Evolutionary conservation across 768 basidiomycete species (phyloP).

Genomic region (Leccinum barrowsii): DNA sequence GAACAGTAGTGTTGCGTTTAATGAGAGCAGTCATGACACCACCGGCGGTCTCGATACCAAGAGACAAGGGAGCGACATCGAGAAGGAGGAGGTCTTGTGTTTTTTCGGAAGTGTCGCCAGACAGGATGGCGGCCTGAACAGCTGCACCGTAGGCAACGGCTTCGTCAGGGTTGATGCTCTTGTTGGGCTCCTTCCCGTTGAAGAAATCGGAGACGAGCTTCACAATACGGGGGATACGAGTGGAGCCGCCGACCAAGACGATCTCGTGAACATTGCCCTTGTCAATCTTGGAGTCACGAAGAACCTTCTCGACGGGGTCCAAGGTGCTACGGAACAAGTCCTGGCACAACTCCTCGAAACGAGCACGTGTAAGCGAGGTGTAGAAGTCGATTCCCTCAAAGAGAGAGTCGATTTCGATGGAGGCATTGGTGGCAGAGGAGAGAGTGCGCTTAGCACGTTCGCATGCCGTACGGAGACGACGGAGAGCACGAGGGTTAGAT

Average conservation of each 20-base stretch:
- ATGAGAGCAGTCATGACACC: slow-evolving; percentile 99
- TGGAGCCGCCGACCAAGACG: slow-evolving; percentile 96
- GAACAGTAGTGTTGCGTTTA: slow-evolving; percentile 98
- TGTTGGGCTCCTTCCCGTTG: slow-evolving; percentile 98
- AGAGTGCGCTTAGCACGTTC: slow-evolving; percentile 99
- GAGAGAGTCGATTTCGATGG: slow-evolving; percentile 97
- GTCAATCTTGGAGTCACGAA: slow-evolving; percentile 97
- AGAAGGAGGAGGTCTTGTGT: slow-evolving; percentile 94
- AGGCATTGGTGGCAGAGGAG: slow-evolving; percentile 93
- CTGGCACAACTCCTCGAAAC: slow-evolving; percentile 57
- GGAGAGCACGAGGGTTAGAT: slow-evolving; percentile 89
- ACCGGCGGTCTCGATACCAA: slow-evolving; percentile 97
- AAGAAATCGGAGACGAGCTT: slow-evolving; percentile 99
- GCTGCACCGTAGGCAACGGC: slow-evolving; percentile 99
- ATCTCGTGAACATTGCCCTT: slow-evolving; percentile 95
- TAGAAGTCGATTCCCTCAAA: slow-evolving; percentile 99
- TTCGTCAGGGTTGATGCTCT: slow-evolving; percentile 99
- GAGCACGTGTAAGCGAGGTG: slow-evolving; percentile 95
- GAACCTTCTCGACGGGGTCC: slow-evolving; percentile 96
- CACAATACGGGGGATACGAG: slow-evolving; percentile 95
- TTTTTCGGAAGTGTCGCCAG: slow-evolving; percentile 97
- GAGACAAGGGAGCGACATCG: slow-evolving; percentile 86
- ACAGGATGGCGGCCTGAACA: slow-evolving; percentile 96
- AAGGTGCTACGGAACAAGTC: slow-evolving; percentile 93
- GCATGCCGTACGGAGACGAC: slow-evolving; percentile 95